These are phyloP conservation scores for Aspergillus amoenus DNA, from an alignment of 2,329 filamentous ascomycete species.

Conservation along the genomic window DNA sequence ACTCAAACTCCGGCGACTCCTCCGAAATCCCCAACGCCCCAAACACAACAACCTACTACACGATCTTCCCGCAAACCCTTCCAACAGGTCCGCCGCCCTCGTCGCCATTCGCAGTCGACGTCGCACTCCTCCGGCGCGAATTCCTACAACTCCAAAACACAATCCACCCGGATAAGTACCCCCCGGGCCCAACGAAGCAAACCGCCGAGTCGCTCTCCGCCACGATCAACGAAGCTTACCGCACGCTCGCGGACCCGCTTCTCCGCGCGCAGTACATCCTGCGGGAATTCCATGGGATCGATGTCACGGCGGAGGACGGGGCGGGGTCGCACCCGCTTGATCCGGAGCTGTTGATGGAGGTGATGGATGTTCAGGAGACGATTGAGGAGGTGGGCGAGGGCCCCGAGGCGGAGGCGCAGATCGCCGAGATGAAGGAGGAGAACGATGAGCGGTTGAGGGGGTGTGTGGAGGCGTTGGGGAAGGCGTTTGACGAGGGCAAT, in stretches of 20 bases:
- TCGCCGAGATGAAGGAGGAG: slow-evolving; percentile 63
- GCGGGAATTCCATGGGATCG: slow-evolving; percentile 62
- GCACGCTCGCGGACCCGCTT: slow-evolving; percentile 75
- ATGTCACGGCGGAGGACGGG: slow-evolving; percentile 71
- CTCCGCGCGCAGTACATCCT: slow-evolving; percentile 86
- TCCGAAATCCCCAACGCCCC: slow-evolving; percentile 24
- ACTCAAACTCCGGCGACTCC: slow-evolving; percentile 8
- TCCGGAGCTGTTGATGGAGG: slow-evolving; percentile 75
- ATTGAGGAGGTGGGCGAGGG: slow-evolving; percentile 62
- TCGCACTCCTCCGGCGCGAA: slow-evolving; percentile 70
- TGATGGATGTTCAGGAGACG: slow-evolving; percentile 75
- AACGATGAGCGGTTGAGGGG: slow-evolving; percentile 68
- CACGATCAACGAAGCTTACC: slow-evolving; percentile 88
- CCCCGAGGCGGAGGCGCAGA: slow-evolving; percentile 56
- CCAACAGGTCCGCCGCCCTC: slow-evolving; percentile 73
- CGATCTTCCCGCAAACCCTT: slow-evolving; percentile 80
- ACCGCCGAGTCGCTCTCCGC: slow-evolving; percentile 76
- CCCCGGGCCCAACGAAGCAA: slow-evolving; percentile 47
- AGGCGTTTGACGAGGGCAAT: slow-evolving; percentile 66
- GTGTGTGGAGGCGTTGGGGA: slow-evolving; percentile 63
- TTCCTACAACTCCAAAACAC: slow-evolving; percentile 76
- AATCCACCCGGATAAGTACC: slow-evolving; percentile 52
- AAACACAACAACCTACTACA: slow-evolving; percentile 67
- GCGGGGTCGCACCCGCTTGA: slow-evolving; percentile 66
- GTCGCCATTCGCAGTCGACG: slow-evolving; percentile 73